Conservation (phyloP, 2,329 filamentous ascomycete genomes). For the Truncatella angustata region DNA sequence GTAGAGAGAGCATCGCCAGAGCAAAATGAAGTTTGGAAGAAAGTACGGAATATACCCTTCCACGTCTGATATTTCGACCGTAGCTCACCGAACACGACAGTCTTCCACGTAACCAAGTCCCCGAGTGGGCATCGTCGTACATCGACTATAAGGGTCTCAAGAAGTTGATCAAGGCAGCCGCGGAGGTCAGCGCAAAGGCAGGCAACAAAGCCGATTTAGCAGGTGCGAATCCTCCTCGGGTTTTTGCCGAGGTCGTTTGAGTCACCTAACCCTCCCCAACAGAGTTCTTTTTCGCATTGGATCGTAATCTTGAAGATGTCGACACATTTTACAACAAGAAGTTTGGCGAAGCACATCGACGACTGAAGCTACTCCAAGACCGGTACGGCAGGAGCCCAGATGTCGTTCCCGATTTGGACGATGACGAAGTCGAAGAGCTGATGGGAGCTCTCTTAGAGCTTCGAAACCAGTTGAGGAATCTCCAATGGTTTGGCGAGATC, state of each 20-base stretch:
- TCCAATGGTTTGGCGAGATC: conserved; percentile 97
- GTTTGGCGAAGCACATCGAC: conserved; percentile 77
- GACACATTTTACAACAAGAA: conserved; percentile 98
- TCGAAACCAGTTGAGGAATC: conserved; percentile 80
- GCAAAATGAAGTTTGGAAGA: conserved; percentile 61
- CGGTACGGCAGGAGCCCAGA: conserved; percentile 77
- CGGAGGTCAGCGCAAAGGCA: conserved; percentile 56
- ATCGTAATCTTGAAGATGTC: conserved; percentile 96
- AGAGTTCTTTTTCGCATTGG: conserved; percentile 97
- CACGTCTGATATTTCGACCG: not conserved
- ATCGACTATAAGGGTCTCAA: conserved; percentile 92
- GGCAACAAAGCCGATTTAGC: conserved; percentile 83
- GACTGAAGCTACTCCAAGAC: conserved; percentile 82
- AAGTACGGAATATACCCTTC: conserved; percentile 41
- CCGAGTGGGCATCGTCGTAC: conserved; percentile 80
- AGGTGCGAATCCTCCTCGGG: conserved; percentile 60
- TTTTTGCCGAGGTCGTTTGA: conserved; percentile 30
- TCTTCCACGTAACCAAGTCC: conserved; percentile 79
- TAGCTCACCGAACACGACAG: conserved; percentile 35
- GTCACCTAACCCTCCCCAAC: conserved; percentile 37
- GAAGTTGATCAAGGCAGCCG: conserved; percentile 86
- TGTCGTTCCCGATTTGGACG: conserved; percentile 70
- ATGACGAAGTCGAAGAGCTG: conserved; percentile 87
- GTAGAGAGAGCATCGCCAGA: not conserved
- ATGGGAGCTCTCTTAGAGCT: conserved; percentile 88